phyloP scores from a whole-genome alignment of 176 grass and related monocot species.

The Eleusine coracana region DNA sequence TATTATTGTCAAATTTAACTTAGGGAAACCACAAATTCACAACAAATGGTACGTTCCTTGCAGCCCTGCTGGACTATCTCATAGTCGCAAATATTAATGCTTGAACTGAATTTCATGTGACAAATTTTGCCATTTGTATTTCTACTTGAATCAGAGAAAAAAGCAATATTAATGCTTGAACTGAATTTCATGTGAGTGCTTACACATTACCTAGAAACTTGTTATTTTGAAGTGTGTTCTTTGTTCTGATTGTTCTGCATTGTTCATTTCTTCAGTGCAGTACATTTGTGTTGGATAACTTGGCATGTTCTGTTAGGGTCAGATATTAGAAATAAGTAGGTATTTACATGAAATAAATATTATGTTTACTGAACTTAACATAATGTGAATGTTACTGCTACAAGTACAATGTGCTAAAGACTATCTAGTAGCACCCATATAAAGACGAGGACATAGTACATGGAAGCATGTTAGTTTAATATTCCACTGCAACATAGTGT shows the following conservation, averaged over 20 bases:
- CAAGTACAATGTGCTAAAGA: neutral
- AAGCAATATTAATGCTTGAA: conserved; percentile 9
- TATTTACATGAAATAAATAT: neutral
- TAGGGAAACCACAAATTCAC: conserved; percentile 79
- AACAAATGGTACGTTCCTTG: conserved; percentile 76
- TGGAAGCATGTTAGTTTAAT: too few relatives aligned
- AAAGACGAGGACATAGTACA: too few relatives aligned
- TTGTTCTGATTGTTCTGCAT: neutral
- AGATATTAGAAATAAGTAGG: neutral
- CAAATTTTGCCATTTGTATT: too few relatives aligned
- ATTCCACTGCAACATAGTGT: too few relatives aligned
- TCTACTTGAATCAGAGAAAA: too few relatives aligned
- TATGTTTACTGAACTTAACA: neutral
- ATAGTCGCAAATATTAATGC: conserved; percentile 37
- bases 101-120: conserved; percentile 8
- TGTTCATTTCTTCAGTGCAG: neutral
- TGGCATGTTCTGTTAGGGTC: neutral
- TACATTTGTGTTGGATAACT: neutral
- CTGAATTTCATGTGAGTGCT: conserved; percentile 9
- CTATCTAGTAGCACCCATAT: neutral
- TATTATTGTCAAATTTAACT: conserved; percentile 65
- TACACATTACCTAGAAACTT: neutral
- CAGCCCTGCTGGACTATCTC: conserved; percentile 7
- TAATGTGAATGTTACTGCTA: neutral
- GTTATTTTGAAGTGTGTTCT: neutral